Conservation (phyloP, 352 stramenopile genomes). For the Phytophthora podocarpi region DNA sequence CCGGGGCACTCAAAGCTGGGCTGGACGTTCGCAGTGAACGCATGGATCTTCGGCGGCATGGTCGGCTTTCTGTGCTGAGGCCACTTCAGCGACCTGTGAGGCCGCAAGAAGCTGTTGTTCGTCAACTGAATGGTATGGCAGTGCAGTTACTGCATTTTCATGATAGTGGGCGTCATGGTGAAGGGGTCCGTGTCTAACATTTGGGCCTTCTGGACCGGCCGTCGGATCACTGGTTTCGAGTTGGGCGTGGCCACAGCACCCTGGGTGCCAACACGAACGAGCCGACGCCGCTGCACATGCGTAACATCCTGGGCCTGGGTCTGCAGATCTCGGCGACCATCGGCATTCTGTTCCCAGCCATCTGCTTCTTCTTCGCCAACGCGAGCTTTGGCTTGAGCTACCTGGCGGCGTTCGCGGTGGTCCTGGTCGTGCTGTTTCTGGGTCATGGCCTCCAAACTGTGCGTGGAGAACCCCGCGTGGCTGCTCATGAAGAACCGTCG, state of each 20-base stretch:
- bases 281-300: slow-evolving; percentile 22
- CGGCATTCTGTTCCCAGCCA: slow-evolving; percentile 31
- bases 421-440: slow-evolving; percentile 44
- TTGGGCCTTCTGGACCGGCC: slow-evolving; percentile 40
- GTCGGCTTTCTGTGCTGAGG: slow-evolving; percentile 48
- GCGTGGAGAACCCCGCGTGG: slow-evolving; percentile 27
- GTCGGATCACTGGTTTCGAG: slow-evolving; percentile 8
- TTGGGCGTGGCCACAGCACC: slow-evolving; percentile 11
- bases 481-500: slow-evolving; percentile 18
- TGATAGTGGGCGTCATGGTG: slow-evolving; percentile 44
- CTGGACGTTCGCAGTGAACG: slow-evolving; percentile 31
- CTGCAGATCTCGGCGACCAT: slow-evolving; percentile 39
- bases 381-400: slow-evolving; percentile 48
- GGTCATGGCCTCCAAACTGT: too few relatives aligned
- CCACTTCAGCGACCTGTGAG: slow-evolving; percentile 37
- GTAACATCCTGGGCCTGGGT: slow-evolving; percentile 28
- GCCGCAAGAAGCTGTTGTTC: slow-evolving; percentile 33
- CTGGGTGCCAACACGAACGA: slow-evolving; percentile 21
- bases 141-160: slow-evolving; percentile 40
- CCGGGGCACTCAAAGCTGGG: slow-evolving; percentile 41
- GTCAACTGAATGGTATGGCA: too few relatives aligned
- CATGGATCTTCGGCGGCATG: slow-evolving; percentile 64
- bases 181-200: slow-evolving; percentile 37
- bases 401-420: slow-evolving; percentile 52
- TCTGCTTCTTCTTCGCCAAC: slow-evolving; percentile 32